Conservation (phyloP, 768 basidiomycete genomes). For the Boletus patriciae region DNA sequence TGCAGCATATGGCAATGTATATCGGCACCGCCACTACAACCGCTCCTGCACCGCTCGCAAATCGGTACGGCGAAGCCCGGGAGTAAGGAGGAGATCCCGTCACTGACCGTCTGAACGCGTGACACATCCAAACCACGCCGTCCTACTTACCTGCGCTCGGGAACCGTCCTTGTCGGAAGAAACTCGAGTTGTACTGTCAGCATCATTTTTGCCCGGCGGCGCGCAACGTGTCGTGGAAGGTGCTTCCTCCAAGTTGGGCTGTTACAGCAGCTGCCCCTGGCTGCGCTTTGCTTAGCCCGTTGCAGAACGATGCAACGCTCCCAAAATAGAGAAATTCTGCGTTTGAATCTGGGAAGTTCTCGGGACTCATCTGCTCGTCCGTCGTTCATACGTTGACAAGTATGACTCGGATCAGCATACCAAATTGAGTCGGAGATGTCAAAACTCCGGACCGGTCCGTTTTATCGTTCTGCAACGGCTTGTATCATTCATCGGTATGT, state of each 20-base stretch:
- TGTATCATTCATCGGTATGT: no score
- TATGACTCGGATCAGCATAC: no score
- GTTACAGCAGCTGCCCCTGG: background rate
- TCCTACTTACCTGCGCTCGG: background rate
- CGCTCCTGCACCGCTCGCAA: background rate
- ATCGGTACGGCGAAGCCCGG: background rate
- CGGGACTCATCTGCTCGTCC: no score
- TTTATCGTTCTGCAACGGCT: no score
- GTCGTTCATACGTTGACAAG: no score
- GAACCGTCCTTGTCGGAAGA: conserved; percentile 3
- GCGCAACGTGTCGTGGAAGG: background rate
- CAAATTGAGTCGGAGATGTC: no score
- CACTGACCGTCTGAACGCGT: background rate
- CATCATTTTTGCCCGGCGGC: background rate
- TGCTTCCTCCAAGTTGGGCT: background rate
- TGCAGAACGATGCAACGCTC: no score
- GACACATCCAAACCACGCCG: background rate
- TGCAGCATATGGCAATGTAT: background rate
- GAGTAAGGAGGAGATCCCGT: no score
- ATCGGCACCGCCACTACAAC: background rate
- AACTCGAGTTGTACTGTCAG: background rate
- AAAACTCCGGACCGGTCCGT: no score
- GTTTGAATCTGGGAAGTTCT: no score
- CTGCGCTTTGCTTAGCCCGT: background rate
- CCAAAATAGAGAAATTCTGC: no score